Evolutionary conservation across 495 filamentous ascomycete species (phyloP).

Genomic region (Penicillium flavigenum): DNA sequence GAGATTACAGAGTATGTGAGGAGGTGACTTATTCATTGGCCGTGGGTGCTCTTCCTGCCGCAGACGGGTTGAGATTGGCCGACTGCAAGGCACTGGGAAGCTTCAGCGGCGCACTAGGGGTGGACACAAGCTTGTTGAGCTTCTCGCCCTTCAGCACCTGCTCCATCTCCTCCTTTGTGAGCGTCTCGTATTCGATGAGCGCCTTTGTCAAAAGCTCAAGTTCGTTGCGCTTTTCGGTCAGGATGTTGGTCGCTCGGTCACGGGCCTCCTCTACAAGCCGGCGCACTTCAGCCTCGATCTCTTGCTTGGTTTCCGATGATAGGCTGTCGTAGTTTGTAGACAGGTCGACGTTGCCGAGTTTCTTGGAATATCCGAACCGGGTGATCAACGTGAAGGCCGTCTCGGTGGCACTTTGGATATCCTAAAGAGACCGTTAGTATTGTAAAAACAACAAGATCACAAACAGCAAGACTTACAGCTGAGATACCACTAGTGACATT

Average conservation of each 20-base stretch:
- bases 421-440: conserved; percentile 47
- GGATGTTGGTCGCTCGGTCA: conserved; percentile 66
- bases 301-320: conserved; percentile 76
- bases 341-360: conserved; percentile 87
- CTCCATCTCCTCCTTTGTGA: conserved; percentile 84
- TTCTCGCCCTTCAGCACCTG: conserved; percentile 84
- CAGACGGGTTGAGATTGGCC: conserved; percentile 28
- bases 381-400: conserved; percentile 85
- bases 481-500: conserved; percentile 83
- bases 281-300: conserved; percentile 85
- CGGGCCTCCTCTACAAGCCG: conserved; percentile 79
- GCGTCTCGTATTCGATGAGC: conserved; percentile 88
- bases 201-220: conserved; percentile 84
- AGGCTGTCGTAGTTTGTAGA: conserved; percentile 72
- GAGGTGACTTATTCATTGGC: conserved; percentile 25
- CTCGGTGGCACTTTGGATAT: conserved; percentile 76
- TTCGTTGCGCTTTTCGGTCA: conserved; percentile 71
- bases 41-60: conserved; percentile 23
- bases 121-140: conserved; percentile 57
- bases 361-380: conserved; percentile 80
- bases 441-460: background rate
- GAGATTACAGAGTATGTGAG: conserved; percentile 8
- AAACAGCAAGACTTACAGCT: conserved; percentile 51
- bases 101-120: conserved; percentile 52
- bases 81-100: conserved; percentile 49